Evolutionary conservation across 345 rosid species (phyloP), one percentile per base, ranked within the genome.

Genomic region (Microcos paniculata): DNA sequence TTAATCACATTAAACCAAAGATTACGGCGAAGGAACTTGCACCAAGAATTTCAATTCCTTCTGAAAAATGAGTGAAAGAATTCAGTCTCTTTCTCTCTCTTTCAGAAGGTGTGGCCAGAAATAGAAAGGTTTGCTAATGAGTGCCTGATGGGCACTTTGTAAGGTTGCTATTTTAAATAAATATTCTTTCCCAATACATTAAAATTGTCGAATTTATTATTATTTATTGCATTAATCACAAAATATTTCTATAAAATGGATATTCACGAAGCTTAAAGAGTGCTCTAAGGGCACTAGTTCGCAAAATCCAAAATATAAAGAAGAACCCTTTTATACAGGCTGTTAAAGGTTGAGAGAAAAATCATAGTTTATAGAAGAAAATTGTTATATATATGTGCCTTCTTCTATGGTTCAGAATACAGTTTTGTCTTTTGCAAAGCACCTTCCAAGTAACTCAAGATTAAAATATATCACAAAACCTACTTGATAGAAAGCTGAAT

Each of bases 121-220:
- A 49, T 49, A 69, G 16, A 38, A 69, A 67, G 70, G 45, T 13
- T n/a, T n/a, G n/a, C n/a, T n/a, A n/a, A n/a, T n/a, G n/a, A n/a
- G n/a, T n/a, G n/a, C n/a, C n/a, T n/a, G n/a, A n/a, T n/a, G n/a
- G n/a, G n/a, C n/a, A n/a, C n/a, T n/a, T n/a, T n/a, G n/a, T n/a
- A n/a, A n/a, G n/a, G n/a, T n/a, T n/a, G n/a, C n/a, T n/a, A n/a
- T n/a, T n/a, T n/a, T n/a, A n/a, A n/a, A n/a, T n/a, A n/a, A n/a
- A n/a, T n/a, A n/a, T n/a, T n/a, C n/a, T n/a, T n/a, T n/a, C n/a
- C n/a, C n/a, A n/a, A n/a, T n/a, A n/a, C n/a, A n/a, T n/a, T n/a
- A n/a, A n/a, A n/a, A n/a, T n/a, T n/a, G n/a, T n/a, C n/a, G n/a
- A n/a, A n/a, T n/a, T n/a, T n/a, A n/a, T n/a, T n/a, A n/a, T n/a